A percentile compares a stretch with the other conserved stretches of the same genome.
These are phyloP conservation scores for Pleurotus tuoliensis DNA, from an alignment of 768 basidiomycete genomes.

Conservation along the genomic window DNA sequence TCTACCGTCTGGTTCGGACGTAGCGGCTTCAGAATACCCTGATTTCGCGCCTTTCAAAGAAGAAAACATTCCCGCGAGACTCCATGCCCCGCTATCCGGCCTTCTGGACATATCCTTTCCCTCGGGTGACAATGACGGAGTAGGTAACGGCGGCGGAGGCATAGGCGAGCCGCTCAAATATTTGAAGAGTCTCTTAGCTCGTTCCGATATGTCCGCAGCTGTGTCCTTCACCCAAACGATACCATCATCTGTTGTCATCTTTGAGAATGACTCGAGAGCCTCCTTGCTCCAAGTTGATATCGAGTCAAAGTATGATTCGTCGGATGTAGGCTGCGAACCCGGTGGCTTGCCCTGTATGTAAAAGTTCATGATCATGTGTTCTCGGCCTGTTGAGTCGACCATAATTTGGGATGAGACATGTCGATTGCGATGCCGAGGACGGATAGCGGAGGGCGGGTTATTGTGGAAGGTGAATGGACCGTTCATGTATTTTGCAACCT, in stretches of 20 bases:
- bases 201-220: slow-evolving; percentile 38
- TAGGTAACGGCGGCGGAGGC: slow-evolving; percentile 28
- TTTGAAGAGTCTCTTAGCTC: slow-evolving; percentile 55
- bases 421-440: slow-evolving; percentile 80
- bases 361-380: slow-evolving; percentile 84
- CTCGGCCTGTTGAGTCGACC: slow-evolving; percentile 67
- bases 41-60: slow-evolving; percentile 46
- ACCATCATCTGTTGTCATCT: slow-evolving; percentile 55
- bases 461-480: slow-evolving; percentile 74
- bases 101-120: slow-evolving; percentile 23
- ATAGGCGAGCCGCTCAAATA: slow-evolving; percentile 68
- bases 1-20: slow-evolving; percentile 31
- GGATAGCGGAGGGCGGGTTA: slow-evolving; percentile 68
- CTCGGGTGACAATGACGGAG: slow-evolving; percentile 24
- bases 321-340: slow-evolving; percentile 29
- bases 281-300: slow-evolving; percentile 39
- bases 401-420: slow-evolving; percentile 78
- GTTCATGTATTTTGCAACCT: slow-evolving; percentile 71
- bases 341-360: slow-evolving; percentile 64
- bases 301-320: slow-evolving; percentile 42
- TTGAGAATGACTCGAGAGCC: slow-evolving; percentile 35
- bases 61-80: slow-evolving; percentile 65
- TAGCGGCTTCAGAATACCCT: slow-evolving; percentile 23
- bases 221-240: slow-evolving; percentile 42
- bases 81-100: slow-evolving; percentile 42